Evolutionary conservation across 257 asterid species (phyloP), one percentile per base, ranked within the genome.

Genomic region (Anisodus acutangulus): DNA sequence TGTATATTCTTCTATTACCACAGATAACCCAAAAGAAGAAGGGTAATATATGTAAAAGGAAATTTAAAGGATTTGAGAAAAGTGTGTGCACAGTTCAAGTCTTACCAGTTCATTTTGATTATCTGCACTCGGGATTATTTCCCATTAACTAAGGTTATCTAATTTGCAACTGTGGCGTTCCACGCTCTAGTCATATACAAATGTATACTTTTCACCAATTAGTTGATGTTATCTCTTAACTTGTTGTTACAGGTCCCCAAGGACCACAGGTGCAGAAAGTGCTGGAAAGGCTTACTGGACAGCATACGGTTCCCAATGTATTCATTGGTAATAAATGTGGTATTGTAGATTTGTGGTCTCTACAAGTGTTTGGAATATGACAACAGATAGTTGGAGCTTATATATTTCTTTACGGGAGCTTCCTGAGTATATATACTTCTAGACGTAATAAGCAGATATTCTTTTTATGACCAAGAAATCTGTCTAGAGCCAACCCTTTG

Each of bases 241-340:
- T 83, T 84, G 78, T 15, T 1, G 68, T 86, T 91, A 84, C 92
- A 97, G 99, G 99, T 63, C 85, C 95, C 83, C 92, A 93, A 90
- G 98, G 98, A 72, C 88, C 91, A 35, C 92, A 93, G 78, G 80
- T 95, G 88, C 97, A 95, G 94, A 92, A 86, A 90, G 92, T 91
- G 67, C 89, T 95, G 83, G 95, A 92, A 87, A 90, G 88, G 87
- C 92, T 97, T 63, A 93, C 98, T 17, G 98, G 98, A 83, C 99
- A 97, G 63, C 89, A 85, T 83, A 97, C 99, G 0, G 99, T 97
- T 66, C 99, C 99, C 7, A 97, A 97, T 85, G 98, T 97, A 63
- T 97, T 97, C 83, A 91, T 97, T 87, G 99, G 99, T 97, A 88
- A 79, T 87, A 31, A 85, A 68, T 85, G 35, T 31, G 35, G 58